These are phyloP conservation scores for Alternaria viburni DNA, from an alignment of 2,329 filamentous ascomycete genomes.

Conservation along the genomic window DNA sequence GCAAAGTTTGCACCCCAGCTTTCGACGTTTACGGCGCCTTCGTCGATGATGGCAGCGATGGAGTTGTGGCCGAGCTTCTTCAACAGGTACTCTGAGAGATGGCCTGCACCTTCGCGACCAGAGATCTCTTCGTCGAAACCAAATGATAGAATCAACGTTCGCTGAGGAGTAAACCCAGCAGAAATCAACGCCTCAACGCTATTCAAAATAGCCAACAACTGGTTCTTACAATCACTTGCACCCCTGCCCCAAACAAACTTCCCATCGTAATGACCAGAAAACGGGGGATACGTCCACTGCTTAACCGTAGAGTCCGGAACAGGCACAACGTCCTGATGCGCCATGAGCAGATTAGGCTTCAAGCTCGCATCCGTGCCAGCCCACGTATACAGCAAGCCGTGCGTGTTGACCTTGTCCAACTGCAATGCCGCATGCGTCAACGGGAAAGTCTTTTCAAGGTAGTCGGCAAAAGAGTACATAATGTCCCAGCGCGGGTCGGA, in stretches of 20 bases:
- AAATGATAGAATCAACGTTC: slow-evolving; percentile 65
- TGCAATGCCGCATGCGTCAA: slow-evolving; percentile 52
- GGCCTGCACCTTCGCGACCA: slow-evolving; percentile 58
- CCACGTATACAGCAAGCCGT: slow-evolving; percentile 66
- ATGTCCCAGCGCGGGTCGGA: slow-evolving; percentile 65
- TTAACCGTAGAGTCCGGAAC: slow-evolving; percentile 57
- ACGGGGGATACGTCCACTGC: slow-evolving; percentile 67
- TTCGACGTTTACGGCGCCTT: slow-evolving; percentile 58
- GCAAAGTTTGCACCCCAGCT: slow-evolving; percentile 60
- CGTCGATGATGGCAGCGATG: slow-evolving; percentile 64
- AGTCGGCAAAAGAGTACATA: slow-evolving; percentile 60
- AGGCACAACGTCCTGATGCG: slow-evolving; percentile 70
- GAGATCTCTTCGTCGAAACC: slow-evolving; percentile 70
- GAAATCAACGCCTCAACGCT: slow-evolving; percentile 63
- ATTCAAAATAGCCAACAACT: slow-evolving; percentile 61
- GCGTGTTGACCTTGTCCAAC: slow-evolving; percentile 64
- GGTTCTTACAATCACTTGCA: slow-evolving; percentile 66
- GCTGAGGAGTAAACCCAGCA: slow-evolving; percentile 59
- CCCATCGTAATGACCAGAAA: slow-evolving; percentile 63
- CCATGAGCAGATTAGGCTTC: slow-evolving; percentile 66
- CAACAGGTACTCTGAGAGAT: slow-evolving; percentile 56
- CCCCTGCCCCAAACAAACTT: slow-evolving; percentile 68
- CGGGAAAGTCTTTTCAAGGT: slow-evolving; percentile 39
- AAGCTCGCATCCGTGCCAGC: slow-evolving; percentile 57
- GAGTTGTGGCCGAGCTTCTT: slow-evolving; percentile 62